Evolutionary conservation across 164 flowering plant genomes (phyloP).

Genomic region (Sextonia rubra): DNA sequence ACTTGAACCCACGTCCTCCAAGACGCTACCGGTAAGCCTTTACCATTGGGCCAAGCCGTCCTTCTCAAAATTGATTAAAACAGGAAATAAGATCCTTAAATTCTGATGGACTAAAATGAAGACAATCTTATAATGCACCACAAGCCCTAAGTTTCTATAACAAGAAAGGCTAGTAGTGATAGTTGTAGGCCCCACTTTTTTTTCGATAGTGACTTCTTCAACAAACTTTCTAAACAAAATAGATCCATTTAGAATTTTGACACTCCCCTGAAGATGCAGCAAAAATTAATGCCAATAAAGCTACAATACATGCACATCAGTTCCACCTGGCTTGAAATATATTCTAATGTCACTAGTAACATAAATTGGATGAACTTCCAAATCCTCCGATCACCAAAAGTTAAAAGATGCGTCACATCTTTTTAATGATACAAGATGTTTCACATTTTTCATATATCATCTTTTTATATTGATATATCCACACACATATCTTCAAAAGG

Average conservation of each 20-base stretch:
- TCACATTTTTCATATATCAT: neutral
- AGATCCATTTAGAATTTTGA: neutral
- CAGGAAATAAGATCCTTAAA: no score
- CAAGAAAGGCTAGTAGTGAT: neutral
- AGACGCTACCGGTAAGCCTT: no score
- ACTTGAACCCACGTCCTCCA: no score
- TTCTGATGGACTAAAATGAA: neutral
- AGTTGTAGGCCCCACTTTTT: neutral
- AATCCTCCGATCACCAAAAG: neutral
- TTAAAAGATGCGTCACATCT: neutral
- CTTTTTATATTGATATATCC: neutral
- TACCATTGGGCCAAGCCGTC: no score
- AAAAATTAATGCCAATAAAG: neutral
- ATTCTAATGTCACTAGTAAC: neutral
- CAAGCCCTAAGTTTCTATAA: neutral
- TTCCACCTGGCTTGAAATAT: neutral
- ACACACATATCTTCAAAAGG: neutral
- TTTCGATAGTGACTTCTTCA: no score
- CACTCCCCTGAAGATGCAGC: neutral
- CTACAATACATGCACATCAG: neutral
- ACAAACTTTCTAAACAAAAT: neutral
- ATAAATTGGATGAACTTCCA: neutral
- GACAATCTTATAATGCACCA: neutral
- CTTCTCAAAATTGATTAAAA: no score
- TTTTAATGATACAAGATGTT: neutral